Evolutionary conservation across 2,329 filamentous ascomycete genomes (phyloP).

Genomic region (Chaetomium sp.): DNA sequence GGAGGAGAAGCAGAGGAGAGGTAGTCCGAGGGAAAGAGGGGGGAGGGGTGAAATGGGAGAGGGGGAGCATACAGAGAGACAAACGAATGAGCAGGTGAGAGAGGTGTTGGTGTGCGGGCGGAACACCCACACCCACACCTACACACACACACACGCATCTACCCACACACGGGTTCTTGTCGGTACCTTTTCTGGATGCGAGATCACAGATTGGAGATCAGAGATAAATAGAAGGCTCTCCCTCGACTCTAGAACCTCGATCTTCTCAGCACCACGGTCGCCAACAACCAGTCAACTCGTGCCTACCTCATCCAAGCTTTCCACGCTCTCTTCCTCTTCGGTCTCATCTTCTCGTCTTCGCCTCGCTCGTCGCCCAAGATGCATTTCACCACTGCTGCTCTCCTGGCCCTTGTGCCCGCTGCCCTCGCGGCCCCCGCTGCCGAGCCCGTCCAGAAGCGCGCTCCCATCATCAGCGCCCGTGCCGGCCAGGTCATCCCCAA

Average conservation of each 20-base stretch:
- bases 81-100: no score
- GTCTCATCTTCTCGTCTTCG: neutral
- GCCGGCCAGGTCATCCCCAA: slow-evolving; percentile 32
- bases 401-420: slow-evolving; percentile 33
- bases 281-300: neutral
- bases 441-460: slow-evolving; percentile 20
- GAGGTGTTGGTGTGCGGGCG: neutral
- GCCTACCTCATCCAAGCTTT: neutral
- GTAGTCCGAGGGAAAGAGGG: neutral
- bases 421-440: slow-evolving; percentile 30
- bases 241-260: neutral
- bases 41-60: neutral
- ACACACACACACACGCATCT: neutral
- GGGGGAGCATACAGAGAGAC: no score
- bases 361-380: slow-evolving; percentile 26
- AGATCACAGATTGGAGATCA: neutral
- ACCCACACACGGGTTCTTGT: neutral
- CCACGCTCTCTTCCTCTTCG: neutral
- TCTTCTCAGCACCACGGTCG: slow-evolving; percentile 9
- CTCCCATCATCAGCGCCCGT: slow-evolving; percentile 33
- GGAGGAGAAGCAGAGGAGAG: neutral
- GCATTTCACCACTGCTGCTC: slow-evolving; percentile 28
- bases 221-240: slow-evolving; percentile 15
- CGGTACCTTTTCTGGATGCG: neutral
- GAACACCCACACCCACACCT: neutral